These are phyloP conservation scores for Hibiscus tridactylites DNA, from an alignment of 345 rosid species.

Conservation along the genomic window DNA sequence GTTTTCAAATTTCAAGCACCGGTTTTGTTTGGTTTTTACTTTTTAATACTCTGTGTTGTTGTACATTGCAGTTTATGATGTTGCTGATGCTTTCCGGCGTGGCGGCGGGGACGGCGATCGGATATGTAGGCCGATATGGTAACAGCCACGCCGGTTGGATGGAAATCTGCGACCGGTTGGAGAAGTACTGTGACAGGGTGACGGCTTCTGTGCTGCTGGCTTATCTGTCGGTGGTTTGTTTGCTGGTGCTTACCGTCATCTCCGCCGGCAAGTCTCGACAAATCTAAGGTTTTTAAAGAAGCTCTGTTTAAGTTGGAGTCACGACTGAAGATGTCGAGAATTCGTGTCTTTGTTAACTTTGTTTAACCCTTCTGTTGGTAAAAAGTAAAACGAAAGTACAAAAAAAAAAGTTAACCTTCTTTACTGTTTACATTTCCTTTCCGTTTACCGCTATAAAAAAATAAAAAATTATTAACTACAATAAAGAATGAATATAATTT, in stretches of 20 bases:
- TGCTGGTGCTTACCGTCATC: conserved; percentile 40
- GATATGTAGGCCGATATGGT: conserved; percentile 46
- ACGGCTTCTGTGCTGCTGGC: conserved; percentile 25
- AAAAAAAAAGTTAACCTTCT: no score
- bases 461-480: no score
- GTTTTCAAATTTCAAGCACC: neutral
- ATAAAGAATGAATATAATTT: no score
- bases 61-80: conserved; percentile 31
- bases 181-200: conserved; percentile 36
- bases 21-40: neutral
- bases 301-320: neutral
- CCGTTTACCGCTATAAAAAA: no score
- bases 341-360: neutral
- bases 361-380: neutral
- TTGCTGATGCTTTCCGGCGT: conserved; percentile 37
- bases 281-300: conserved; percentile 9
- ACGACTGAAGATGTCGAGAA: neutral
- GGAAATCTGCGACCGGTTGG: conserved; percentile 42
- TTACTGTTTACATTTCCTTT: no score
- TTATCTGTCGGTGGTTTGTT: conserved; percentile 22
- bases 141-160: conserved; percentile 39
- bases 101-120: conserved; percentile 55
- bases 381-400: no score
- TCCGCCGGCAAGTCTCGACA: conserved; percentile 43
- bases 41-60: neutral